Percentiles rank a stretch among this genome's conserved stretches.
Evolutionary conservation across 2,329 filamentous ascomycete genomes (phyloP).

Genomic region (Venturia pyrina): DNA sequence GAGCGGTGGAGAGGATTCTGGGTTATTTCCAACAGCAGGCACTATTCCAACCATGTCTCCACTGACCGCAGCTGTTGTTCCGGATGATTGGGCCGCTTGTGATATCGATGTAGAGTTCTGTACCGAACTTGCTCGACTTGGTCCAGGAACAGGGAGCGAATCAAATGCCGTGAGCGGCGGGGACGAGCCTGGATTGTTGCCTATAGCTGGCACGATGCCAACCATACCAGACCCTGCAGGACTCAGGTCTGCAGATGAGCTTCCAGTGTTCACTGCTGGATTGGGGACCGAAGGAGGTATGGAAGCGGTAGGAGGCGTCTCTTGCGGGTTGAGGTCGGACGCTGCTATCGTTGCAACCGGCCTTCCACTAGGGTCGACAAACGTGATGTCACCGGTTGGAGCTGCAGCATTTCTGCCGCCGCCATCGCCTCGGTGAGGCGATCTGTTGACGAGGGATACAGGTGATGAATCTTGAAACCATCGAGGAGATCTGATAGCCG

Average conservation of each 20-base stretch:
- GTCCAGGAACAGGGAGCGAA: background rate
- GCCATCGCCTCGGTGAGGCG: background rate
- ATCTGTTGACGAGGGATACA: conserved; percentile 7
- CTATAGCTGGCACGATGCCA: conserved; percentile 10
- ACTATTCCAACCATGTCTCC: conserved; percentile 11
- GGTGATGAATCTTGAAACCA: conserved; percentile 3
- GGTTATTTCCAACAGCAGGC: conserved; percentile 10
- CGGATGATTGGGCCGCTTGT: background rate
- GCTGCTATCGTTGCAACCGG: conserved; percentile 3
- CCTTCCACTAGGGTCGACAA: conserved; percentile 5
- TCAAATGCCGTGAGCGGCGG: conserved; percentile 9
- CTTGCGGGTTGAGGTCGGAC: background rate
- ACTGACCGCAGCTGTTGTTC: background rate
- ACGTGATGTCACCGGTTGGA: background rate
- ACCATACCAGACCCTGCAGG: conserved; percentile 7
- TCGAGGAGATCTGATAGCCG: background rate
- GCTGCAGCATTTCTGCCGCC: background rate
- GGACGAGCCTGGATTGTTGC: conserved; percentile 9
- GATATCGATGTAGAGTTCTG: background rate
- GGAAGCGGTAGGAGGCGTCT: background rate
- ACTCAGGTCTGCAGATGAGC: background rate
- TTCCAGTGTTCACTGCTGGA: background rate
- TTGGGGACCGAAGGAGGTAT: background rate
- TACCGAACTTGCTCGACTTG: background rate
- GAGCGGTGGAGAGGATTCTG: conserved; percentile 2